Conservation (phyloP, 2,329 filamentous ascomycete species). For the Penicillium sp. region DNA sequence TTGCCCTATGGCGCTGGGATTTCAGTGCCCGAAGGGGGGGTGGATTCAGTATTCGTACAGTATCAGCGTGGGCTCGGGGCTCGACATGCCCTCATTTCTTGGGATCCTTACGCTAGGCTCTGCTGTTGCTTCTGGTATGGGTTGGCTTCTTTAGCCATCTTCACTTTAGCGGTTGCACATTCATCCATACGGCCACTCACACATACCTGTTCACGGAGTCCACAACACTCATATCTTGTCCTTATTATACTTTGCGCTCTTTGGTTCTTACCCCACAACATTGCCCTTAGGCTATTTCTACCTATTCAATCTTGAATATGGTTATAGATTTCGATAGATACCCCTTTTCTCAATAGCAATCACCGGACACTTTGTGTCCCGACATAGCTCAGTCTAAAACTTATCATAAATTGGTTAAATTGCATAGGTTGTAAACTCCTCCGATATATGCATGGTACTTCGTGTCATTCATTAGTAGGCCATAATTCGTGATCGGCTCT, state of each 20-base stretch:
- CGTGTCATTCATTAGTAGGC: neutral
- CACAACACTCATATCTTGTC: neutral
- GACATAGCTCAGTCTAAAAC: neutral
- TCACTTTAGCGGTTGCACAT: neutral
- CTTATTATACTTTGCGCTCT: neutral
- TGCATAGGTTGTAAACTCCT: neutral
- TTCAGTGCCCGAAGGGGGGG: conserved; percentile 69
- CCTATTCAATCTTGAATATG: neutral
- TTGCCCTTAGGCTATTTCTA: neutral
- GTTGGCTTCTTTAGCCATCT: neutral
- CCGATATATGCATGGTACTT: neutral
- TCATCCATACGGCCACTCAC: neutral
- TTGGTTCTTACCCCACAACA: neutral
- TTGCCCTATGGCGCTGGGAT: conserved; percentile 78
- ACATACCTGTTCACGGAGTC: neutral
- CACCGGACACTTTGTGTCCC: neutral
- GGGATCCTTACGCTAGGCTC: neutral
- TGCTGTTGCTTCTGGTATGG: neutral
- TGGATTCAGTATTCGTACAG: conserved; percentile 60
- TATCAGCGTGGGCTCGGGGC: neutral
- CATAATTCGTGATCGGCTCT: neutral
- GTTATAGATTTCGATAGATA: neutral
- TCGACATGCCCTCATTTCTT: neutral
- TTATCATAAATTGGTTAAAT: neutral
- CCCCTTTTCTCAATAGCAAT: neutral